Base-by-base conservation (phyloP, 1,284 basidiomycete species). In the Sparassis latifolia region DNA sequence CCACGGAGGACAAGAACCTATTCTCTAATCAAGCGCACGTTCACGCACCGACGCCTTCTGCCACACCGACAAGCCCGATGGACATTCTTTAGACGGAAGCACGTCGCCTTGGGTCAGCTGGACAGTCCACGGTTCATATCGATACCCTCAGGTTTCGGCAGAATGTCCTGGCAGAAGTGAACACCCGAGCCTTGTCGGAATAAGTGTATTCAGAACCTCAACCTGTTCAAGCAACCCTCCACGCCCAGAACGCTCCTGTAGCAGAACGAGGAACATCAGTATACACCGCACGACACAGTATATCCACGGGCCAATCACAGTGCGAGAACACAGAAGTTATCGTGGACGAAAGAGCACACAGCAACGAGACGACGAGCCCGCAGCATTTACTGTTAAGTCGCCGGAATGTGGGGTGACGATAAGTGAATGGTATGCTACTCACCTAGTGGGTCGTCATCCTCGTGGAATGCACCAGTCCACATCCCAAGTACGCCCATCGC, bases 391-490 rank as follows among this genome's bases (percentile, higher is more conserved):
- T 12, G 12, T 6, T 37, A 12, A 6, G 6, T 7, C 35, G 35
- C 35, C 6, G 35, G 35, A 37, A 20, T 20, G n/a, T 12, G 10
- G 10, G 1, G n/a, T n/a, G 5, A 12, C 6, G 37, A 10, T 9
- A 4, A 33, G 6, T 27, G 32, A 29, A 33, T n/a, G 42, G 32
- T 32, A 20, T 20, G 20, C 20, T 20, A 57, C 72, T 59, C 49
- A 80, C 79, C 77, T 4, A 77, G 58, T 2, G 72, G 71, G 58
- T 79, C 78, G 2, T 64, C 66, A 3, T 64, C 59, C 42, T 72
- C 69, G 54, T 83, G 80, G 9, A 63, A 61, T 2, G 76, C 77
- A 5, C 79, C 78, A 0, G 80, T 82, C 81, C 80, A 84, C 63
- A 78, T 64, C n/a, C 79, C 80, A 0, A 82, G 62, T 2, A 80